Evolutionary conservation across 495 filamentous ascomycete genomes (phyloP).

Genomic region (Penicillium canariense): DNA sequence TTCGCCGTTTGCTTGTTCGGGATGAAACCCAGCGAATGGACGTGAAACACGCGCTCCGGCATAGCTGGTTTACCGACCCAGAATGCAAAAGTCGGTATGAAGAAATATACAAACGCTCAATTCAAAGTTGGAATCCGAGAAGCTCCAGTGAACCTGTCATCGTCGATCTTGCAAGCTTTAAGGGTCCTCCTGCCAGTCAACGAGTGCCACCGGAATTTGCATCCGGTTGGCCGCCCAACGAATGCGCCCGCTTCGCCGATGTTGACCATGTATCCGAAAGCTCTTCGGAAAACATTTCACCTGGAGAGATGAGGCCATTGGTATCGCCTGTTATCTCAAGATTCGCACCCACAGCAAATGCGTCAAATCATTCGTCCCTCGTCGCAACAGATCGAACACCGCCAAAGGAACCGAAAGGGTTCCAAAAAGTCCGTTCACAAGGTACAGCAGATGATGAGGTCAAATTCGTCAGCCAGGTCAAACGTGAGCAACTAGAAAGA

Average conservation of each 20-base stretch:
- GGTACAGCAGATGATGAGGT: background rate
- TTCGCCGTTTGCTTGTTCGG: conserved; percentile 50
- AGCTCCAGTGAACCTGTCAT: background rate
- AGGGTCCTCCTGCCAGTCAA: background rate
- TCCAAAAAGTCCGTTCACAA: background rate
- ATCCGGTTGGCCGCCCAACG: conserved; percentile 18
- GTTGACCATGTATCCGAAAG: conserved; percentile 11
- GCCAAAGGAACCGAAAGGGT: background rate
- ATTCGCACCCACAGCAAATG: background rate
- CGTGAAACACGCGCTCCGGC: conserved; percentile 52
- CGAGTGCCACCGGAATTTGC: background rate
- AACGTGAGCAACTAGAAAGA: background rate
- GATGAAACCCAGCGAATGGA: conserved; percentile 52
- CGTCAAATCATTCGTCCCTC: background rate
- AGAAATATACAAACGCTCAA: conserved; percentile 44
- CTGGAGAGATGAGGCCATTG: background rate
- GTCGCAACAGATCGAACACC: background rate
- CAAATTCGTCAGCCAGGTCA: conserved; percentile 1
- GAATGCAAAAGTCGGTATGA: conserved; percentile 40
- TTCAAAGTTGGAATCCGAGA: conserved; percentile 44
- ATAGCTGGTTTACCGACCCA: conserved; percentile 58
- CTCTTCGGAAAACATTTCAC: background rate
- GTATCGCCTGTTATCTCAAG: background rate
- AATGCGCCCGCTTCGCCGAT: background rate
- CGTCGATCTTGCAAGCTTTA: background rate